Percentiles rank a stretch among this genome's conserved stretches.
Evolutionary conservation across 2,329 filamentous ascomycete species (phyloP).

Genomic region (Iodosphaeria phyllophila): DNA sequence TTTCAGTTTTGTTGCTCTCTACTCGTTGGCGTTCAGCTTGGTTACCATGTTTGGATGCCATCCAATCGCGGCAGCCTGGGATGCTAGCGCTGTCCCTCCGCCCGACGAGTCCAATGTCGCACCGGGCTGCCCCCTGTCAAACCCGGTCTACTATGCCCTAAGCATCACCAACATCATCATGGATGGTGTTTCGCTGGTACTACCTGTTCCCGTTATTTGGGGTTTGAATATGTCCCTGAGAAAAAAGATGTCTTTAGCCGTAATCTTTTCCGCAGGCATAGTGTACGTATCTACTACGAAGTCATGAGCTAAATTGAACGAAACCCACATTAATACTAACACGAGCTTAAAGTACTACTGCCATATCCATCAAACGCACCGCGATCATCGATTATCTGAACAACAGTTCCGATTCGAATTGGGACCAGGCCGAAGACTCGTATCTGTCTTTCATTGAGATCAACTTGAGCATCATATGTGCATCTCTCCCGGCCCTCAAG

Average conservation of each 20-base stretch:
- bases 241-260: slow-evolving; percentile 1
- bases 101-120: no score
- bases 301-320: not conserved
- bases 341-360: slow-evolving; percentile 1
- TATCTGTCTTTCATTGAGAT: slow-evolving; percentile 2
- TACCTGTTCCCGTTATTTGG: no score
- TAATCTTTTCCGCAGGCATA: not conserved
- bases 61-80: slow-evolving; percentile 1
- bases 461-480: slow-evolving; percentile 2
- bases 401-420: slow-evolving; percentile 1
- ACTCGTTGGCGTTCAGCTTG: slow-evolving; percentile 1
- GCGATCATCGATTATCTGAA: slow-evolving; percentile 1
- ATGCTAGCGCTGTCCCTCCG: no score
- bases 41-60: slow-evolving; percentile 2
- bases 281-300: not conserved
- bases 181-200: not conserved
- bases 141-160: slow-evolving; percentile 1
- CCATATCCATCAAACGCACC: slow-evolving; percentile 1
- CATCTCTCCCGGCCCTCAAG: slow-evolving; percentile 6
- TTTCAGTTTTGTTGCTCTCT: no score
- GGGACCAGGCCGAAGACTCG: slow-evolving; percentile 3
- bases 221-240: slow-evolving; percentile 1
- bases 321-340: no score
- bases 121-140: slow-evolving; percentile 1
- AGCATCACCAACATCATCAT: slow-evolving; percentile 2